Conservation (phyloP, 1,139 yeast species). For the Lodderomyces oxycetoniae region DNA sequence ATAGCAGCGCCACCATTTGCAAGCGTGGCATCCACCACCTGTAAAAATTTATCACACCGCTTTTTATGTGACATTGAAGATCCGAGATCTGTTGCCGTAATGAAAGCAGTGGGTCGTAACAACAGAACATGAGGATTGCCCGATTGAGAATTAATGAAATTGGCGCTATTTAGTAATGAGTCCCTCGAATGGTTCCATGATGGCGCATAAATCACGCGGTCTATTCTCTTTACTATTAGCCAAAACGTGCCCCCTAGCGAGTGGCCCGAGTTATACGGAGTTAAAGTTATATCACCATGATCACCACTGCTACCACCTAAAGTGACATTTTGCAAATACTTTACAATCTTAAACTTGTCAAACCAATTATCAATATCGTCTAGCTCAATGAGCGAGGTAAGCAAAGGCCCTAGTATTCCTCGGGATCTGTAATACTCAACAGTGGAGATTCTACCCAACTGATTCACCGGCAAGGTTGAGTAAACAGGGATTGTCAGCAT, state of each 20-base stretch:
- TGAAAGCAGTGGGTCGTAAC: conserved; percentile 76
- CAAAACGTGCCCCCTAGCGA: conserved; percentile 90
- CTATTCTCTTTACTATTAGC: conserved; percentile 70
- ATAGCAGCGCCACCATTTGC: conserved; percentile 72
- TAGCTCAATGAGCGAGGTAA: conserved; percentile 56
- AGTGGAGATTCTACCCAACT: conserved; percentile 80
- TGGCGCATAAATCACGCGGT: conserved; percentile 80
- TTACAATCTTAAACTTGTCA: conserved; percentile 62
- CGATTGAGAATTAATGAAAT: conserved; percentile 45
- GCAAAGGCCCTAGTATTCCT: conserved; percentile 74
- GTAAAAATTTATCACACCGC: conserved; percentile 61
- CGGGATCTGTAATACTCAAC: conserved; percentile 70
- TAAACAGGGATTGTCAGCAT: conserved; percentile 71
- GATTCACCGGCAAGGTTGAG: conserved; percentile 83
- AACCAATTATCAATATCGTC: conserved; percentile 78
- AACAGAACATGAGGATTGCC: conserved; percentile 59
- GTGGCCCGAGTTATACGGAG: conserved; percentile 92
- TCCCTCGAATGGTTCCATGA: conserved; percentile 95
- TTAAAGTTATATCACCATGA: conserved; percentile 58
- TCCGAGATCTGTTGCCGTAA: conserved; percentile 73
- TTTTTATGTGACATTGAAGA: conserved; percentile 60
- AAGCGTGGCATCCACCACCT: conserved; percentile 60
- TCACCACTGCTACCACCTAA: conserved; percentile 48
- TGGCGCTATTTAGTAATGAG: conserved; percentile 77
- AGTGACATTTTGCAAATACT: conserved; percentile 74